A percentile compares a stretch with the other conserved stretches of the same genome.
phyloP scores from a whole-genome alignment of 1,139 yeast genomes.

The Geotrichum carabidarum region DNA sequence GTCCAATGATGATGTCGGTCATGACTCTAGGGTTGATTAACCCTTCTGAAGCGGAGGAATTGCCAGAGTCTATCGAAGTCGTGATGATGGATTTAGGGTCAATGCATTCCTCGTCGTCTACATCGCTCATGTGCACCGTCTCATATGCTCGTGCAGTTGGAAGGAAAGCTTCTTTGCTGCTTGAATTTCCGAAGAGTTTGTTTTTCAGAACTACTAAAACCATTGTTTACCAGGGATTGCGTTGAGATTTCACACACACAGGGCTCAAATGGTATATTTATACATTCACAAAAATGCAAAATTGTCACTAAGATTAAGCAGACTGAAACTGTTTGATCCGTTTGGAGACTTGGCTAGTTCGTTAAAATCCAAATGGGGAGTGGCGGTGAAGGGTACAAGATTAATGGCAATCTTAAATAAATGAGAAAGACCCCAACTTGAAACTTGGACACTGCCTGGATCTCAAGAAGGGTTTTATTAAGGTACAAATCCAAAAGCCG shows the following conservation, averaged over 20 bases:
- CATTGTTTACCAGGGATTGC: not conserved
- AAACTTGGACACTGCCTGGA: too few species aligned
- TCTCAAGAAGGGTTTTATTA: too few species aligned
- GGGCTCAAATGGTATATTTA: not conserved
- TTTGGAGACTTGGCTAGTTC: not conserved
- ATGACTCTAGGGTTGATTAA: conserved; percentile 52
- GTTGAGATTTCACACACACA: not conserved
- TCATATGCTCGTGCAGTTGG: conserved; percentile 31
- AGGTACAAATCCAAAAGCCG: too few species aligned
- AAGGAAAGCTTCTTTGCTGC: conserved; percentile 28
- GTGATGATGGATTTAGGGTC: conserved; percentile 7
- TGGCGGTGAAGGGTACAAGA: not conserved
- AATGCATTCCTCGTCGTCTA: conserved; percentile 6
- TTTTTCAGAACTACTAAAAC: conserved; percentile 9
- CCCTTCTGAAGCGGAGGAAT: conserved; percentile 20
- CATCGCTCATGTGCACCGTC: conserved; percentile 19
- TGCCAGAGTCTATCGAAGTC: conserved; percentile 16
- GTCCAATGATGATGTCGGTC: conserved; percentile 73
- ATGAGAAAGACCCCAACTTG: not conserved
- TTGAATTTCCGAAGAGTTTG: conserved; percentile 1
- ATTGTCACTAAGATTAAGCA: not conserved
- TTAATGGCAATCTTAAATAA: conserved; percentile 1
- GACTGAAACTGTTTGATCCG: not conserved
- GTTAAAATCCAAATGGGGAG: too few species aligned
- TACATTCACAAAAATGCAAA: not conserved